phyloP scores from a whole-genome alignment of 2,329 filamentous ascomycete genomes.

The Sarocladiaceae sp. region DNA sequence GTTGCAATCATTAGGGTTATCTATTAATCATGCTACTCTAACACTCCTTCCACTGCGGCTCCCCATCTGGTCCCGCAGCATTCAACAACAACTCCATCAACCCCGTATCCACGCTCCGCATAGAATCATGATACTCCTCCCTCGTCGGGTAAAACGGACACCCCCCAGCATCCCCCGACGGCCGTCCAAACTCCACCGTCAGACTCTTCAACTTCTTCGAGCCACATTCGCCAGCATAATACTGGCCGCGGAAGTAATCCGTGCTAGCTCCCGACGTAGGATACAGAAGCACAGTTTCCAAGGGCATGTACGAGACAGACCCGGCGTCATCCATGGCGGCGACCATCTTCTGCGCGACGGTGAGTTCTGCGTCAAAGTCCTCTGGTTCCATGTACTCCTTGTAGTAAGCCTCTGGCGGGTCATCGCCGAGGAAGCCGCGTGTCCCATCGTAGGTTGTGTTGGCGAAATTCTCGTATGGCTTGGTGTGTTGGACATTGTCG shows the following conservation, averaged over 20 bases:
- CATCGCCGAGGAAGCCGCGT: slow-evolving; percentile 41
- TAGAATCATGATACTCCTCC: slow-evolving; percentile 36
- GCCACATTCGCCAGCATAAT: slow-evolving; percentile 30
- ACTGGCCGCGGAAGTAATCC: slow-evolving; percentile 43
- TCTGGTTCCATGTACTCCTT: slow-evolving; percentile 38
- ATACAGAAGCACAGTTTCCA: slow-evolving; percentile 38
- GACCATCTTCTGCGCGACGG: slow-evolving; percentile 29
- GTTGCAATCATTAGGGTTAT: not conserved
- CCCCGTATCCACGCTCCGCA: slow-evolving; percentile 40
- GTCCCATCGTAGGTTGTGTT: slow-evolving; percentile 48
- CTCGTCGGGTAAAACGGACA: slow-evolving; percentile 43
- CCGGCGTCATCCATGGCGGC: slow-evolving; percentile 35
- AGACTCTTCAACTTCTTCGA: slow-evolving; percentile 33
- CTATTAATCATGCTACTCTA: not conserved
- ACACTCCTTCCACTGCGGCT: slow-evolving; percentile 4
- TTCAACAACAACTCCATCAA: slow-evolving; percentile 42
- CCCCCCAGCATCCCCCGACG: slow-evolving; percentile 13
- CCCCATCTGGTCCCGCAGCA: slow-evolving; percentile 18
- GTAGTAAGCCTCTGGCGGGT: slow-evolving; percentile 29
- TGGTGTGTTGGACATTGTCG: slow-evolving; percentile 44
- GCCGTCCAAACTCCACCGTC: slow-evolving; percentile 42
- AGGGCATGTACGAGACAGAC: slow-evolving; percentile 30
- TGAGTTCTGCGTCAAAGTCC: slow-evolving; percentile 30
- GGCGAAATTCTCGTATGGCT: slow-evolving; percentile 44
- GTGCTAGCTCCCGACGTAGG: slow-evolving; percentile 41